Conservation (phyloP, 371 early-diverging fungal species). For the Lichtheimia corymbifera region DNA sequence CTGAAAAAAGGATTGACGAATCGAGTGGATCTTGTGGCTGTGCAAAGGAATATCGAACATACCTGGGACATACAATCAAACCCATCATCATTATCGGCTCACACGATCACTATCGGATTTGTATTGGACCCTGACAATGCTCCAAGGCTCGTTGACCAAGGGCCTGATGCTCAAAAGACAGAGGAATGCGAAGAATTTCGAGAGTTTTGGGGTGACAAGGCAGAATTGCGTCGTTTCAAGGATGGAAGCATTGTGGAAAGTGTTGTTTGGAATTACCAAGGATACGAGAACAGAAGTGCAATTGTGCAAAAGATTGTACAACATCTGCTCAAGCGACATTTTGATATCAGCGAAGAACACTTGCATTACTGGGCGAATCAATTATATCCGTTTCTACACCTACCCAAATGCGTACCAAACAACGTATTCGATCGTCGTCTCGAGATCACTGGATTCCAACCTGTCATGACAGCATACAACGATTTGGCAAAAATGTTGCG, state of each 20-base stretch:
- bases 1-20: conserved; percentile 69
- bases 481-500: conserved; percentile 69
- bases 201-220: conserved; percentile 81
- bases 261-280: conserved; percentile 78
- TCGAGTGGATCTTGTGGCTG: conserved; percentile 62
- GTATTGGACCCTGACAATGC: conserved; percentile 70
- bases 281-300: conserved; percentile 71
- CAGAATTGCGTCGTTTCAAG: conserved; percentile 86
- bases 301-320: conserved; percentile 82
- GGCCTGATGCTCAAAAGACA: conserved; percentile 71
- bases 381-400: conserved; percentile 57
- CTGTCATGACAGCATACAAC: conserved; percentile 70
- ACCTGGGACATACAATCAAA: conserved; percentile 41
- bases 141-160: conserved; percentile 74
- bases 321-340: conserved; percentile 76
- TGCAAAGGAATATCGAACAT: conserved; percentile 29
- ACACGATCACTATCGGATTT: conserved; percentile 57
- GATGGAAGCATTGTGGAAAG: conserved; percentile 84
- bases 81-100: conserved; percentile 10
- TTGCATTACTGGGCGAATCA: conserved; percentile 74
- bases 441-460: conserved; percentile 65
- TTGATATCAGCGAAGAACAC: conserved; percentile 42
- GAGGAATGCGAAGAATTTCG: conserved; percentile 72
- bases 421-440: conserved; percentile 52
- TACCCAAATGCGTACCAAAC: conserved; percentile 48